Conservation (phyloP, 495 filamentous ascomycete genomes). For the Daldinia vernicosa region DNA sequence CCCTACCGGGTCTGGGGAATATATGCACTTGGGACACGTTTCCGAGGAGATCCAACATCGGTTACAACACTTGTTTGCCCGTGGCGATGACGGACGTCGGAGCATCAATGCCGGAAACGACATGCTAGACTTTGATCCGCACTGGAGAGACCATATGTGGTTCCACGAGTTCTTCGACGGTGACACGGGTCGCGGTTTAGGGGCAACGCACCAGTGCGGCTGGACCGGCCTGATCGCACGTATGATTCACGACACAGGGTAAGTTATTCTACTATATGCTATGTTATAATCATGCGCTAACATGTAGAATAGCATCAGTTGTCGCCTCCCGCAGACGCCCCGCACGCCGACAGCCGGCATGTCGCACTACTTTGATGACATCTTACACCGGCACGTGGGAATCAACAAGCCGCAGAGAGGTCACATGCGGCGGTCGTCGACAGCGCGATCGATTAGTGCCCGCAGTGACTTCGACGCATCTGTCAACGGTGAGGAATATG, state of each 20-base stretch:
- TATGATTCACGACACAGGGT: conserved; percentile 97
- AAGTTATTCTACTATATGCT: conserved; percentile 46
- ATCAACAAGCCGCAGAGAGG: conserved; percentile 52
- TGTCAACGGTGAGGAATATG: conserved; percentile 49
- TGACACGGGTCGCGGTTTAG: conserved; percentile 86
- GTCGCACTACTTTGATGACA: conserved; percentile 94
- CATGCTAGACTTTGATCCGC: conserved; percentile 83
- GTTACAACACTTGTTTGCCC: conserved; percentile 87
- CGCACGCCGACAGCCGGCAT: conserved; percentile 83
- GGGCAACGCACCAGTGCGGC: conserved; percentile 93
- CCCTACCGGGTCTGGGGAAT: conserved; percentile 90
- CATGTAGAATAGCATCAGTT: conserved; percentile 70
- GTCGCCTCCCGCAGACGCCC: conserved; percentile 91
- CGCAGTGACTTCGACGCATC: conserved; percentile 79
- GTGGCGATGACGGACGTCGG: conserved; percentile 82
- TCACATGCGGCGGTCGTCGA: conserved; percentile 80
- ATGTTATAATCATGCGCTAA: conserved; percentile 27
- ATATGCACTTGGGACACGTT: conserved; percentile 96
- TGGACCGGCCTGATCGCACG: conserved; percentile 98
- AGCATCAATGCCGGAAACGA: conserved; percentile 86
- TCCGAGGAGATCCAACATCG: conserved; percentile 96
- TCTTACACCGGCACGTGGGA: conserved; percentile 67
- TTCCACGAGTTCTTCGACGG: conserved; percentile 98
- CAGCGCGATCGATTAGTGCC: conserved; percentile 82
- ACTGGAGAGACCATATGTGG: conserved; percentile 94